These are phyloP conservation scores for Staphylotrichum tortipilum DNA, from an alignment of 495 filamentous ascomycete genomes.

Conservation along the genomic window DNA sequence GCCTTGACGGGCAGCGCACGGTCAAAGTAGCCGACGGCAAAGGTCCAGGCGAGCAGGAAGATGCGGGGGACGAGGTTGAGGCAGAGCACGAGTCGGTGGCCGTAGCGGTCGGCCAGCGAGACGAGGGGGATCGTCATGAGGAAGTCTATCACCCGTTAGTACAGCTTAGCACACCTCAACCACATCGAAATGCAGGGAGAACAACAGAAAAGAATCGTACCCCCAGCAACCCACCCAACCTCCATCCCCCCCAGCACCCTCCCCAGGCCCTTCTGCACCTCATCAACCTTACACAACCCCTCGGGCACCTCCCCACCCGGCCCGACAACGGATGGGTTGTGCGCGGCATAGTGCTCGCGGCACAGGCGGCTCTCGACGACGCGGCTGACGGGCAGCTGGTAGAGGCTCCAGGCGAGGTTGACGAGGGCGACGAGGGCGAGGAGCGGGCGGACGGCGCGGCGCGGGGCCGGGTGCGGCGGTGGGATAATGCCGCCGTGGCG, in stretches of 20 bases:
- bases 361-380: constrained; percentile 41
- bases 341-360: constrained; percentile 32
- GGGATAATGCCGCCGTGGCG: too few relatives aligned
- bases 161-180: not conserved
- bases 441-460: constrained; percentile 21
- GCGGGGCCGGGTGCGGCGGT: not conserved
- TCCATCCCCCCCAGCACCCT: constrained; percentile 38
- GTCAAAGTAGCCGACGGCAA: constrained; percentile 34
- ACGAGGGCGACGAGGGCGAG: constrained; percentile 34
- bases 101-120: constrained; percentile 32
- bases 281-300: constrained; percentile 38
- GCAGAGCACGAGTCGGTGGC: constrained; percentile 27
- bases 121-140: constrained; percentile 39
- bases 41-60: constrained; percentile 32
- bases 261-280: constrained; percentile 36
- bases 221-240: constrained; percentile 37
- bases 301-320: constrained; percentile 34
- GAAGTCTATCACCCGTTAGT: constrained; percentile 26
- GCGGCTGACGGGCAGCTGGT: constrained; percentile 39
- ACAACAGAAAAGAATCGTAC: constrained; percentile 16
- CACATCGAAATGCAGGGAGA: not conserved
- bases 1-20: constrained; percentile 27
- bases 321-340: constrained; percentile 28
- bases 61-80: constrained; percentile 34
- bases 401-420: constrained; percentile 37